Conservation (phyloP, 1,284 basidiomycete species). For the Ganoderma lingzhi region DNA sequence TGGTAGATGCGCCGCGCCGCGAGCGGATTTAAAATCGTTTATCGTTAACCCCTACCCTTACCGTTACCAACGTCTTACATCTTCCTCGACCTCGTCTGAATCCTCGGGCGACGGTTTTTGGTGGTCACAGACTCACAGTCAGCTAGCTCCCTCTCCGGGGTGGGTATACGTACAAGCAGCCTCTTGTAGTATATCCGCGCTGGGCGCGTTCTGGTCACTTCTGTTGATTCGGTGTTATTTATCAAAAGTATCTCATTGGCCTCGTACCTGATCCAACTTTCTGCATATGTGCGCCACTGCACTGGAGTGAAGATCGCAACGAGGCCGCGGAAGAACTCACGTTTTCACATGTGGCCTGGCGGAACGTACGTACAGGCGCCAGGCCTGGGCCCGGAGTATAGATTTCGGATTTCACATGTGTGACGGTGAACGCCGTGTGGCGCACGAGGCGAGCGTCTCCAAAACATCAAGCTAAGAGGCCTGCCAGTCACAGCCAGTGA, state of each 20-base stretch:
- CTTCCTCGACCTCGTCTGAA: constrained; percentile 7
- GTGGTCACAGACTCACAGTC: constrained; percentile 28
- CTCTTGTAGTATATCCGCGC: constrained; percentile 38
- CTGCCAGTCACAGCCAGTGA: no score
- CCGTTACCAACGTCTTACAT: constrained; percentile 1
- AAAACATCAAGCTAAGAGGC: not conserved
- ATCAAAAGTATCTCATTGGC: constrained; percentile 26
- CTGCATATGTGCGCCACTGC: no score
- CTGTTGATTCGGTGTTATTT: constrained; percentile 29
- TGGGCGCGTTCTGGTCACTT: constrained; percentile 30
- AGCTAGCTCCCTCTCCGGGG: constrained; percentile 23
- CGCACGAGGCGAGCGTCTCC: not conserved
- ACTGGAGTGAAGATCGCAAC: not conserved
- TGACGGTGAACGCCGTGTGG: not conserved
- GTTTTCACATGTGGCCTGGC: not conserved
- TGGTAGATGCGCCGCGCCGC: constrained; percentile 18
- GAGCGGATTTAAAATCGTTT: constrained; percentile 13
- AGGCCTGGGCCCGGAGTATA: not conserved
- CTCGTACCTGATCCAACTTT: not conserved
- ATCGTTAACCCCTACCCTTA: constrained; percentile 5
- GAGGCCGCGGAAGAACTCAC: not conserved
- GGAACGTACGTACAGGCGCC: not conserved
- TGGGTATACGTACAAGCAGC: constrained; percentile 37
- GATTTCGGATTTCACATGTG: constrained; percentile 20
- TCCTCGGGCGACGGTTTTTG: constrained; percentile 12